Base-by-base conservation (phyloP, 129 eudicot genomes). In the Heracleum sosnowskyi region DNA sequence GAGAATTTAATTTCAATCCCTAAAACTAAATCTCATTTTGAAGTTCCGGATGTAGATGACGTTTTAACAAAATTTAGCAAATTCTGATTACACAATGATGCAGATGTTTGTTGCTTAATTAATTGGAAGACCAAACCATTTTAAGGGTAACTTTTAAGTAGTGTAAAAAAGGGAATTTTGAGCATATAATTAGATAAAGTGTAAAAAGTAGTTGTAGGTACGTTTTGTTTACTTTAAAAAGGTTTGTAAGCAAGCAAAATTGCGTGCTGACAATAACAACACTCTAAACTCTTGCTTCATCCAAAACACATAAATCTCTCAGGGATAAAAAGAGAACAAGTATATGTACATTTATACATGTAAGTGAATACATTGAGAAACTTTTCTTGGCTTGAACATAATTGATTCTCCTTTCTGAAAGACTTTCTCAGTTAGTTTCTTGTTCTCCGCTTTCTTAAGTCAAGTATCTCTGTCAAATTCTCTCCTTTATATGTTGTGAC, bases 351-450 rank as follows among this genome's bases (percentile, higher is more conserved):
- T 64, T 26, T 64, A 26, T 26, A 28, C 18, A 63, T 63, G 1
- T 11, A 29, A 11, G 24, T 66, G 7, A 1, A 33, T 33, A 15
- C n/a, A 60, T 0, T n/a, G 34, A 60, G 16, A 34, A 60, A 26
- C 68, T 60, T 60, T 60, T 60, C 68, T 60, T 60, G 68, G 31
- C 68, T 60, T 60, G 68, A 60, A 60, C 68, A 60, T 60, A n/a
- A 60, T 60, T 60, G 33, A n/a, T 60, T n/a, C 16, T 60, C 68
- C 68, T 60, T 60, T 60, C 68, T 26, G 68, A 16, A 26, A 60
- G 68, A 60, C 68, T 60, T 60, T 60, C 33, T 60, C 0, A n/a
- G 33, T 60, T 60, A 2, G 5, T 60, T n/a, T 60, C 17, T 60
- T 60, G 4, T n/a, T 60, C 66, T 57, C 66, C 66, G 16, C 33